Percentiles rank a stretch among this genome's conserved stretches.
phyloP scores from a whole-genome alignment of 306 rosid genomes.

The Glycine latifolia region DNA sequence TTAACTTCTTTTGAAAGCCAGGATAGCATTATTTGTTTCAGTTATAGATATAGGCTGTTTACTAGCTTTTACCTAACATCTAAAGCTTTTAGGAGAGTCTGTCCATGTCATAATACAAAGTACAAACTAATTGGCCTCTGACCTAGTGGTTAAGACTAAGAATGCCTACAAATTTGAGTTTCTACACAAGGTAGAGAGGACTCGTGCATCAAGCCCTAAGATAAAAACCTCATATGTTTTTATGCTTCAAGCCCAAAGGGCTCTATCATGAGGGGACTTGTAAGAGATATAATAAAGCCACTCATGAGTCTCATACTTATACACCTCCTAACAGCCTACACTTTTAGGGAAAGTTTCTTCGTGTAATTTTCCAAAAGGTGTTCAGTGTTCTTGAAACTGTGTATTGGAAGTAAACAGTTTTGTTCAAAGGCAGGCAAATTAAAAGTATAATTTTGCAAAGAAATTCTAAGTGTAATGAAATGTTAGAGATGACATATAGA shows the following conservation, averaged over 20 bases:
- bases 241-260: background rate
- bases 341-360: background rate
- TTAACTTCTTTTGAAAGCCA: background rate
- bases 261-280: background rate
- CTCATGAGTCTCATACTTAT: background rate
- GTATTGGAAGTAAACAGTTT: background rate
- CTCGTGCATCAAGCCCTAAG: background rate
- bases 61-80: constrained; percentile 3
- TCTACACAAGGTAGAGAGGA: background rate
- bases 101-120: background rate
- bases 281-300: background rate
- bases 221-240: background rate
- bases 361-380: background rate
- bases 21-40: background rate
- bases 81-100: background rate
- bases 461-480: background rate
- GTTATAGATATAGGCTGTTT: background rate
- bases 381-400: background rate
- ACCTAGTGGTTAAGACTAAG: background rate
- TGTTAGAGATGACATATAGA: background rate
- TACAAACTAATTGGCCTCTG: background rate
- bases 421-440: background rate
- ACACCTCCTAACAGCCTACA: background rate
- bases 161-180: background rate
- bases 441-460: background rate